Evolutionary conservation across 805 yeast species (phyloP), one percentile per base, ranked within the genome.

Genomic region (Candida sphagnicola): DNA sequence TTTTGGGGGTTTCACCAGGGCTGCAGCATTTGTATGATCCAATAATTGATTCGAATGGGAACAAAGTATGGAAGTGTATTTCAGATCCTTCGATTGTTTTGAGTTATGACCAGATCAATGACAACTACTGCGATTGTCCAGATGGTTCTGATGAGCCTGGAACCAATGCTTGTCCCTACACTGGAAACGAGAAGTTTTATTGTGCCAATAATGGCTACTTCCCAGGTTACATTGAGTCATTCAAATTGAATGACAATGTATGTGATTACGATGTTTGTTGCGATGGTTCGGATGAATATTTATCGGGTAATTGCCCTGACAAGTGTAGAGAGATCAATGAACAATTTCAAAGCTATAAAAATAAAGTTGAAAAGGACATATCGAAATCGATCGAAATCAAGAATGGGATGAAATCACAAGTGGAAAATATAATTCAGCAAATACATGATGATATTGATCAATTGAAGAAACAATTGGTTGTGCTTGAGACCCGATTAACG

Each of bases 131-230:
- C 62, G 98, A 93, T 54, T 91, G 98, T 65, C 97, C 97, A 0
- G 99, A 93, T 62, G 98, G 98, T 0, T 80, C 90, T 4, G 99
- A 93, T 63, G 98, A 93, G 59, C 96, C 97, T 0, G 97, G 97
- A 0, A 91, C 98, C 1, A 67, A 82, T 28, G 96, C 96, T 0
- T 91, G 98, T 59, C 52, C 59, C 1, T 52, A 38, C 35, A 65
- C 11, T 36, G 13, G n/a, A 5, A n/a, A 15, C 13, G 28, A 17
- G 4, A 47, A 49, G 34, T 90, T 88, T 53, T 89, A 78, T 58
- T 91, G 99, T 62, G 75, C 60, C 6, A 93, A 93, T 53, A 66
- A 72, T 35, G 95, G 96, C 3, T 83, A 77, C 47, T 51, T 71
- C 4, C 77, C 89, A 0, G 68, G 70, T 8, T 75, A 68, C 45